Conservation (phyloP, 352 stramenopile species). For the Aphanomyces invadans region DNA sequence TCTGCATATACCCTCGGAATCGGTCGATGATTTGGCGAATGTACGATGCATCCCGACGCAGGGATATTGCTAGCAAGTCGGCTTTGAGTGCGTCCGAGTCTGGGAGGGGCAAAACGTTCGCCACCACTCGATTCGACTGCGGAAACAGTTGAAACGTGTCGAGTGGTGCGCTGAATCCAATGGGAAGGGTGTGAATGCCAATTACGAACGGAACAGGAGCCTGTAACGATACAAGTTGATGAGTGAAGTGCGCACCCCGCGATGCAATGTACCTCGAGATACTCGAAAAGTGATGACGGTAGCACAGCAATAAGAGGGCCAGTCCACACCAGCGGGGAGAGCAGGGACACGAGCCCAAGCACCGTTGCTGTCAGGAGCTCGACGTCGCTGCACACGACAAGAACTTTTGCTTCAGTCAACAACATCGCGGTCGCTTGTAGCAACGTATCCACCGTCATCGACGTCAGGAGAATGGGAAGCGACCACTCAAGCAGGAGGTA, state of each 20-base stretch:
- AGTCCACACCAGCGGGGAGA: constrained; percentile 11
- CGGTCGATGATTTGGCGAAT: neutral
- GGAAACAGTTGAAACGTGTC: constrained; percentile 7
- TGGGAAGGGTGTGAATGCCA: constrained; percentile 8
- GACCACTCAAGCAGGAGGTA: constrained; percentile 15
- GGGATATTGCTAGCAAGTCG: neutral
- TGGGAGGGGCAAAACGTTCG: neutral
- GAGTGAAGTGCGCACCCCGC: neutral
- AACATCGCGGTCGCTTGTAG: neutral
- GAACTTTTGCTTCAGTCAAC: constrained; percentile 4
- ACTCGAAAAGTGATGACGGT: constrained; percentile 4
- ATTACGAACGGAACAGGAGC: constrained; percentile 18
- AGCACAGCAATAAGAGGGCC: constrained; percentile 21
- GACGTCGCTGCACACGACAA: constrained; percentile 20
- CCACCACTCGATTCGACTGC: neutral
- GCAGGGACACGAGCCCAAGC: constrained; percentile 5
- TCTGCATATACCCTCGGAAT: neutral
- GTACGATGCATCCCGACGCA: neutral
- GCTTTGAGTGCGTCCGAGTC: neutral
- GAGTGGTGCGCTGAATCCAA: neutral
- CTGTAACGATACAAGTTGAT: neutral
- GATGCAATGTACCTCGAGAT: constrained; percentile 3
- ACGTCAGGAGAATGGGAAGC: constrained; percentile 6
- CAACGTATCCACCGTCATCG: neutral
- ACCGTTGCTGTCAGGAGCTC: constrained; percentile 12